A percentile compares a stretch with the other conserved stretches of the same genome.
phyloP scores from a whole-genome alignment of 148 eudicot species.

The Silene uniflora region DNA sequence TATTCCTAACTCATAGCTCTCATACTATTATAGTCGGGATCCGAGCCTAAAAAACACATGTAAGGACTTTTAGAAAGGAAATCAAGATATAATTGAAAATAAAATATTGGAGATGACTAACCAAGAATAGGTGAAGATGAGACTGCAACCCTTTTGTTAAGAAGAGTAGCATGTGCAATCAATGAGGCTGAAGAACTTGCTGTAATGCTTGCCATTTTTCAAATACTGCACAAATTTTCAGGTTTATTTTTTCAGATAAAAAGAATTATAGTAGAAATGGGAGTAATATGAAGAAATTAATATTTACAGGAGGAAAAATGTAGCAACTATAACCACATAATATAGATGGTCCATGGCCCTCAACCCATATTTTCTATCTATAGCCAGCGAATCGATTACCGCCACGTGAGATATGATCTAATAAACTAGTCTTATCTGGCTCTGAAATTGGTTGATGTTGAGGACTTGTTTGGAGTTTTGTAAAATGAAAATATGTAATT shows the following conservation, averaged over 20 bases:
- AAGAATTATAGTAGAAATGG: too few species aligned
- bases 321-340: constrained; percentile 43
- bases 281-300: too few species aligned
- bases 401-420: constrained; percentile 60
- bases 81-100: background rate
- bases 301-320: constrained; percentile 14
- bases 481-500: too few species aligned
- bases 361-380: constrained; percentile 39
- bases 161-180: constrained; percentile 52
- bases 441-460: background rate
- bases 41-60: too few species aligned
- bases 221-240: background rate
- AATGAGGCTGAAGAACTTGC: constrained; percentile 61
- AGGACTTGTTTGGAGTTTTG: background rate
- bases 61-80: background rate
- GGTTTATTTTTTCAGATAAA: too few species aligned
- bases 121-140: constrained; percentile 69
- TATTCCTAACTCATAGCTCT: too few species aligned
- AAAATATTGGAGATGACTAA: constrained; percentile 22
- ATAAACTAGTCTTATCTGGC: constrained; percentile 14
- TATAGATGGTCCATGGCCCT: constrained; percentile 41
- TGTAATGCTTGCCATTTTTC: constrained; percentile 69
- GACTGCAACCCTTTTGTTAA: constrained; percentile 35
- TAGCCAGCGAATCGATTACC: constrained; percentile 37
- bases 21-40: too few species aligned